Percentiles rank a stretch among this genome's conserved stretches.
Conservation (phyloP, 2,329 filamentous ascomycete species). For the Nigrospora osmanthi region DNA sequence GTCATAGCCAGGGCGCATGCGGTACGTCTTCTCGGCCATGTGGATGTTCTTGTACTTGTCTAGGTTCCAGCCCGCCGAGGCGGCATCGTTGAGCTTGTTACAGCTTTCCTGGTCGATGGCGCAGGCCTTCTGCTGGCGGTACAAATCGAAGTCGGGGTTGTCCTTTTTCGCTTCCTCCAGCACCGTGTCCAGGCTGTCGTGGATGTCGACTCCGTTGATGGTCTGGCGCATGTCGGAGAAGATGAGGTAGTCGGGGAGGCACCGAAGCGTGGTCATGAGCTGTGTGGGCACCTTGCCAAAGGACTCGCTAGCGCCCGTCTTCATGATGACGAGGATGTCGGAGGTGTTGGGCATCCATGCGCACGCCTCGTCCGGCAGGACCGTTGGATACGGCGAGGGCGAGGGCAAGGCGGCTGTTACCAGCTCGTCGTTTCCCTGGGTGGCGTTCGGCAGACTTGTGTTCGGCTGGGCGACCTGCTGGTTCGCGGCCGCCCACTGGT, state of each 20-base stretch:
- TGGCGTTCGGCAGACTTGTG: no score
- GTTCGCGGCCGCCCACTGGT: no score
- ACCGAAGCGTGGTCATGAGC: slow-evolving; percentile 42
- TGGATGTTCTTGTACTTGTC: slow-evolving; percentile 58
- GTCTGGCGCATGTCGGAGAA: slow-evolving; percentile 49
- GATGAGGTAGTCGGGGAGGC: slow-evolving; percentile 42
- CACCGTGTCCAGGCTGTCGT: slow-evolving; percentile 39
- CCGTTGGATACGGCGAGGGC: no score
- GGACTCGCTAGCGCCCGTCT: slow-evolving; percentile 49
- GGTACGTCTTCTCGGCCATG: slow-evolving; percentile 47
- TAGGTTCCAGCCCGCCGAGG: slow-evolving; percentile 39
- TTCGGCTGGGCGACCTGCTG: no score
- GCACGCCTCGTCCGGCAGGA: slow-evolving; percentile 12
- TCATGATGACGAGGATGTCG: slow-evolving; percentile 43
- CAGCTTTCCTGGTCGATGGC: slow-evolving; percentile 35
- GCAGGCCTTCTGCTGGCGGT: slow-evolving; percentile 36
- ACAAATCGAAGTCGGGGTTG: slow-evolving; percentile 43
- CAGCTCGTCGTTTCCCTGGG: no score
- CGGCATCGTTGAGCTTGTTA: slow-evolving; percentile 20
- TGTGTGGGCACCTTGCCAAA: slow-evolving; percentile 45
- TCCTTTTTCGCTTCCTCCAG: slow-evolving; percentile 30
- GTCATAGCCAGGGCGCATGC: slow-evolving; percentile 40
- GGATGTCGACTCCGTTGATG: slow-evolving; percentile 34
- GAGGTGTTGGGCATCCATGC: slow-evolving; percentile 33
- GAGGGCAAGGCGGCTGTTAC: no score